Conservation (phyloP, 495 filamentous ascomycete species). For the Viridothelium virens region DNA sequence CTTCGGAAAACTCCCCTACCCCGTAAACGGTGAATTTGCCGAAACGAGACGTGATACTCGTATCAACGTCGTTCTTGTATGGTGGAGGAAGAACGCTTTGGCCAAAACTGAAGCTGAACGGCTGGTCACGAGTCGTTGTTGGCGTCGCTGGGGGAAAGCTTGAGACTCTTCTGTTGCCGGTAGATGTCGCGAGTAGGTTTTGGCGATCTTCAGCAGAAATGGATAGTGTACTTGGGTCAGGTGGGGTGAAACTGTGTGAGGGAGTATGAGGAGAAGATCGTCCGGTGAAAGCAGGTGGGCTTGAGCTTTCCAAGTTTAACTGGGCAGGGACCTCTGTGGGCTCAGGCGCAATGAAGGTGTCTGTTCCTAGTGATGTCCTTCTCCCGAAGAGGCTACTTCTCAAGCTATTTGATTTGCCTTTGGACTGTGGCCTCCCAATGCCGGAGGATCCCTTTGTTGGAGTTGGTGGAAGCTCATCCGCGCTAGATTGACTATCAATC, state of each 20-base stretch:
- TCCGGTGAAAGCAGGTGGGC: slow-evolving; percentile 9
- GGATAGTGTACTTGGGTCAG: slow-evolving; percentile 73
- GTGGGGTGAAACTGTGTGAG: slow-evolving; percentile 61
- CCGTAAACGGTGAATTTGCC: slow-evolving; percentile 68
- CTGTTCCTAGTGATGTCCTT: slow-evolving; percentile 37
- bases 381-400: slow-evolving; percentile 38
- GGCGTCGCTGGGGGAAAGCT: slow-evolving; percentile 70
- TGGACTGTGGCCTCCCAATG: slow-evolving; percentile 38
- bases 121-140: slow-evolving; percentile 58
- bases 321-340: background rate
- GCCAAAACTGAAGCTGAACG: slow-evolving; percentile 41
- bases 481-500: slow-evolving; percentile 51
- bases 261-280: slow-evolving; percentile 66
- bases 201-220: slow-evolving; percentile 54
- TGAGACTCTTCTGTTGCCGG: slow-evolving; percentile 31
- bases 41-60: slow-evolving; percentile 61
- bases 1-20: slow-evolving; percentile 84
- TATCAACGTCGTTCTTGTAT: slow-evolving; percentile 60
- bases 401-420: slow-evolving; percentile 39
- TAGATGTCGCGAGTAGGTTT: slow-evolving; percentile 33
- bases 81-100: slow-evolving; percentile 46
- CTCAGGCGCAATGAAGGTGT: slow-evolving; percentile 33
- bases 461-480: slow-evolving; percentile 79
- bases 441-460: slow-evolving; percentile 69
- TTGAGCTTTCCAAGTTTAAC: slow-evolving; percentile 2